These are phyloP conservation scores for Aureobasidium sp. DNA, from an alignment of 2,329 filamentous ascomycete species.

Conservation along the genomic window DNA sequence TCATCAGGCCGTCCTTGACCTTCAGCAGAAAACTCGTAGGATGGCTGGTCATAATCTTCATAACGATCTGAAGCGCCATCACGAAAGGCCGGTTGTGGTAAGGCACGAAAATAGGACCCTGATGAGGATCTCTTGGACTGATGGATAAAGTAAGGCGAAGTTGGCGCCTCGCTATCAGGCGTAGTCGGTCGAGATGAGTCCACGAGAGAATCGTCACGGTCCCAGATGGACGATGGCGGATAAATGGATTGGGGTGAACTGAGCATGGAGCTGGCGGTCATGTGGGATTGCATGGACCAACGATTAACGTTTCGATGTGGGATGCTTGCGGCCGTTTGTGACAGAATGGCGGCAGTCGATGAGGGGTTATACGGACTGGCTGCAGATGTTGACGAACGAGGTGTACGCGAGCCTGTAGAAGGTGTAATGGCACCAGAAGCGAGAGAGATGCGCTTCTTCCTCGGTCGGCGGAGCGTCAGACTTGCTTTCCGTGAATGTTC, in stretches of 20 bases:
- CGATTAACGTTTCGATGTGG: constrained; percentile 46
- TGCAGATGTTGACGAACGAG: constrained; percentile 32
- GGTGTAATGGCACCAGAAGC: constrained; percentile 46
- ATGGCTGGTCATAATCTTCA: neutral
- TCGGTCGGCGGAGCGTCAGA: constrained; percentile 48
- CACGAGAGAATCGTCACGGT: constrained; percentile 51
- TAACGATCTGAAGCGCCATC: constrained; percentile 10
- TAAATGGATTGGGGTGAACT: constrained; percentile 66
- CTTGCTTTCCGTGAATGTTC: constrained; percentile 27
- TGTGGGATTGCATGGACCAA: constrained; percentile 58
- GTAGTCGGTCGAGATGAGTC: constrained; percentile 72
- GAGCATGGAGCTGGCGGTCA: constrained; percentile 63
- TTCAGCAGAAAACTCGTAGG: constrained; percentile 8
- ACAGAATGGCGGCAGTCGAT: constrained; percentile 53
- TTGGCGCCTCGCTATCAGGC: constrained; percentile 60
- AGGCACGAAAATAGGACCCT: constrained; percentile 20
- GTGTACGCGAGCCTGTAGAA: constrained; percentile 33
- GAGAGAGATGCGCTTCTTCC: constrained; percentile 65
- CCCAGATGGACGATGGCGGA: constrained; percentile 65
- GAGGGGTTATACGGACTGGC: constrained; percentile 38
- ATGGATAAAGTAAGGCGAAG: constrained; percentile 57
- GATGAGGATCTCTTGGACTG: constrained; percentile 54
- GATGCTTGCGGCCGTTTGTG: constrained; percentile 54
- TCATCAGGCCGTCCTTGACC: neutral
- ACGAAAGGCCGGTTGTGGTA: constrained; percentile 9